Conservation (phyloP, 2,329 filamentous ascomycete species). For the Hypomyces rosellus region DNA sequence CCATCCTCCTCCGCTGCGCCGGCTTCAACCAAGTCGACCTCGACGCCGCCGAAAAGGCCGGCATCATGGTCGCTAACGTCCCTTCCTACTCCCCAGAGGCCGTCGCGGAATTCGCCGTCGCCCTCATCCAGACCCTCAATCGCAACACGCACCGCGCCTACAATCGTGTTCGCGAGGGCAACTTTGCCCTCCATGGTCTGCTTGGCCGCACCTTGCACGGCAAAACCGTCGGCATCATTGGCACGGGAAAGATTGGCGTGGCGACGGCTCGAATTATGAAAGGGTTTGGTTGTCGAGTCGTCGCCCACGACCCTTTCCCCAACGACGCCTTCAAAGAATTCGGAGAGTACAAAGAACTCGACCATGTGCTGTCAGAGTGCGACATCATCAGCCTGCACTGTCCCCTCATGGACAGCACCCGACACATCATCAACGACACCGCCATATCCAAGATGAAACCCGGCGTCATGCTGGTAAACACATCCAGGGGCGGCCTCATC, state of each 20-base stretch:
- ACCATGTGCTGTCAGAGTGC: constrained; percentile 46
- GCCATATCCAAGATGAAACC: constrained; percentile 51
- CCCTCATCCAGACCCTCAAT: constrained; percentile 60
- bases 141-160: constrained; percentile 62
- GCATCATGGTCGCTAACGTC: constrained; percentile 58
- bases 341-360: constrained; percentile 49
- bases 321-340: constrained; percentile 41
- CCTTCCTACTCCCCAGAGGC: constrained; percentile 64
- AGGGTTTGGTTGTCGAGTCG: constrained; percentile 57
- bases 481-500: constrained; percentile 59
- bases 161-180: constrained; percentile 61
- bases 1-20: constrained; percentile 59
- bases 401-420: constrained; percentile 54
- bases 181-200: constrained; percentile 61
- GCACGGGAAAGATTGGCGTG: constrained; percentile 59
- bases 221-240: constrained; percentile 61
- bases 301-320: constrained; percentile 55
- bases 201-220: constrained; percentile 55
- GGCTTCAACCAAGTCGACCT: constrained; percentile 65
- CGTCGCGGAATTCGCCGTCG: constrained; percentile 64
- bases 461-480: constrained; percentile 59
- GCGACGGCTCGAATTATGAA: constrained; percentile 54
- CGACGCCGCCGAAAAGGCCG: constrained; percentile 43
- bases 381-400: constrained; percentile 63
- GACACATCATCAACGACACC: constrained; percentile 52